Evolutionary conservation across 352 stramenopile species (phyloP), one percentile per base, ranked within the genome.

Genomic region (Phytopythium vexans): DNA sequence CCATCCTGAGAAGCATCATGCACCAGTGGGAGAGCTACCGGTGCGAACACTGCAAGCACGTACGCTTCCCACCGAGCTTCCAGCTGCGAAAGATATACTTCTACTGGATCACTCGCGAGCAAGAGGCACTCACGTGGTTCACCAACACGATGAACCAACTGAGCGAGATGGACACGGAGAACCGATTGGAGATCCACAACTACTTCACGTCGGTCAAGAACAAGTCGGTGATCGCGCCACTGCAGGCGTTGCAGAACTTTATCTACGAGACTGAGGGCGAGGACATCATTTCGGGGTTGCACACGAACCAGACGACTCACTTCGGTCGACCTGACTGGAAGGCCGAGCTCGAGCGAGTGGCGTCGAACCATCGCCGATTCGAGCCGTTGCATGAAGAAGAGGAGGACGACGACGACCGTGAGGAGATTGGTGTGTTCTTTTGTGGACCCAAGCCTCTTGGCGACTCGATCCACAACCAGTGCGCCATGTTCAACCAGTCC

Each of bases 51-150:
- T 90, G 73, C 52, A 52, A 59, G 21, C 59, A 75, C 47, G 66
- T 92, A 47, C 72, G 76, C 32, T 78, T 95, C 52, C 72, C 81
- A 9, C 57, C 65, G 50, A 74, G 72, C 64, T 86, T 94, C 65
- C 64, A 77, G 47, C 62, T 92, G 34, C 75, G 69, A 39, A 90
- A 91, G 48, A 83, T 91, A 47, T 90, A 94, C 64, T 94, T 93
- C 56, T 92, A 89, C 66, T 94, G 86, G 84, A 69, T 83, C 64
- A 88, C 77, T 4, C 72, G 80, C 15, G 78, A 93, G 46, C 79
- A 91, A 41, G 60, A 89, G 39, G 64, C 74, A 15, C 74, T 92
- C 15, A 77, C 63, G 35, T 94, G 83, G 86, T 95, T 95, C 41
- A 75, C 62, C 0, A 77, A 89, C 37, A 88, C 83, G 3, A 90